phyloP scores from a whole-genome alignment of 2,329 filamentous ascomycete genomes.

The Sporothrix sp. region DNA sequence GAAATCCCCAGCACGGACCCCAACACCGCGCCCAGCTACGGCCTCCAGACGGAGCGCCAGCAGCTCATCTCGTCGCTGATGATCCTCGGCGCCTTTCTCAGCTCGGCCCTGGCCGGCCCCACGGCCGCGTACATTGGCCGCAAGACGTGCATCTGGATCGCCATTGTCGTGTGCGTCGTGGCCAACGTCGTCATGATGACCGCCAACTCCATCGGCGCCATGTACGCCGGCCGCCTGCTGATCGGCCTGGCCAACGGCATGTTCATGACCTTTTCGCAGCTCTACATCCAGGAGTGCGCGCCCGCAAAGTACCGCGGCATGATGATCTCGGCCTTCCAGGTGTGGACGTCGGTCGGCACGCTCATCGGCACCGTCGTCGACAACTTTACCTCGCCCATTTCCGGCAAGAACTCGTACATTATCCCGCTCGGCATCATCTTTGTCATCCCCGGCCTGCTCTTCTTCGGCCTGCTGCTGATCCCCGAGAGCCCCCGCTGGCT shows the following conservation, averaged over 20 bases:
- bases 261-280: constrained; percentile 43
- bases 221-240: constrained; percentile 45
- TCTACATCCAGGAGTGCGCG: constrained; percentile 27
- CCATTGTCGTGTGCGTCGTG: constrained; percentile 38
- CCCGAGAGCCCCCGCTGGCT: constrained; percentile 35
- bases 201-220: constrained; percentile 39
- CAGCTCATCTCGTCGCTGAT: constrained; percentile 40
- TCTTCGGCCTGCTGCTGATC: constrained; percentile 29
- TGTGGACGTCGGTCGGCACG: constrained; percentile 24
- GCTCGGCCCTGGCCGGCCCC: constrained; percentile 32
- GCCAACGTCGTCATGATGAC: constrained; percentile 51
- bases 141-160: constrained; percentile 34
- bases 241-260: constrained; percentile 48
- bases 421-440: constrained; percentile 34
- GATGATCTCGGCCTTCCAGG: constrained; percentile 30
- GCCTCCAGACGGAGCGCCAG: constrained; percentile 34
- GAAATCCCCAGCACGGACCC: constrained; percentile 22
- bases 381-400: constrained; percentile 35
- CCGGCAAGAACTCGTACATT: constrained; percentile 29
- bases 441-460: constrained; percentile 28
- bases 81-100: constrained; percentile 38
- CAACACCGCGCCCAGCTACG: constrained; percentile 30
- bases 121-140: constrained; percentile 27
- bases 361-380: constrained; percentile 42
- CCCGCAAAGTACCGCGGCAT: constrained; percentile 23